Evolutionary conservation across 108 stramenopile genomes (phyloP), one percentile per base, ranked within the genome.

Genomic region (Cyclotella baltica): DNA sequence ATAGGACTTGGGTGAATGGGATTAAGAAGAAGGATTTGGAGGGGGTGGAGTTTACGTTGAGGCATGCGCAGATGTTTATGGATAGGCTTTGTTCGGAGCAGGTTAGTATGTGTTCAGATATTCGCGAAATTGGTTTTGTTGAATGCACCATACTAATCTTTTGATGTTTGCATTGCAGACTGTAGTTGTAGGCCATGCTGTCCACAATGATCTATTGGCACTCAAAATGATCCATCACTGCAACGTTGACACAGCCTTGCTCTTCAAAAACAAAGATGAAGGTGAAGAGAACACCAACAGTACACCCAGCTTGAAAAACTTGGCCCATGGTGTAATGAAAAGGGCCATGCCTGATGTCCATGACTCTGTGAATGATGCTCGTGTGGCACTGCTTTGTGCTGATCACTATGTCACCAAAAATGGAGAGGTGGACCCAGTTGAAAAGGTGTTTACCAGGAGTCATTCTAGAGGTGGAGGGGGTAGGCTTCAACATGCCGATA

Each of bases 41-140:
- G 19, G 73, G 73, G 55, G 94, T 96, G 2, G 78, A 90, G 63
- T 97, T 98, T 74, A 98, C 97, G 1, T 84, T 97, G 67, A 83
- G 91, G 22, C 97, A 98, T 80, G 96, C 97, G 8, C 97, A 99
- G 78, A 90, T 90, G 28, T 96, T 97, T 59, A 89, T 99, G 95
- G 70, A 88, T 83, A 84, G 93, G n/a, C 79, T 99, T 9, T 96
- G 94, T 73, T 95, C 89, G 62, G 85, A 92, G 22, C 59, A 61
- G 59, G 59, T 61, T 16, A 48, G 47, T 48, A n/a, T 48, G 20
- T 13, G 33, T 61, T 55, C 25, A 55, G 20, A 23, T n/a, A 27
- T 55, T 25, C 23, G 11, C 25, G 2, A 11, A n/a, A 20, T 52
- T n/a, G 20, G 1, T 25, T 1, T 55, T 55, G 22, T 22, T 55